These are phyloP conservation scores for Cladosporium cucumerinum DNA, from an alignment of 2,329 filamentous ascomycete species.

Conservation along the genomic window DNA sequence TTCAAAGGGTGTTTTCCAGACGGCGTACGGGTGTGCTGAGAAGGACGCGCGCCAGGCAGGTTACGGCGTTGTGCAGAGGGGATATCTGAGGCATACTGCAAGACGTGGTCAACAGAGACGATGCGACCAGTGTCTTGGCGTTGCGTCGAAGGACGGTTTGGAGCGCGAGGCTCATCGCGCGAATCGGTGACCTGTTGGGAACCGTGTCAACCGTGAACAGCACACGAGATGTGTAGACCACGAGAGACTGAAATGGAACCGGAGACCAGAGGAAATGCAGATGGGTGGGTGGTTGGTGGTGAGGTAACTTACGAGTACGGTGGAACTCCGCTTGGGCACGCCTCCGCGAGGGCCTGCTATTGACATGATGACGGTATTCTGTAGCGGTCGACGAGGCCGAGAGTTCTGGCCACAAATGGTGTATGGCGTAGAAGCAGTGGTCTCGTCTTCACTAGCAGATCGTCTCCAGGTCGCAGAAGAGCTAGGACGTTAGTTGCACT, in stretches of 20 bases:
- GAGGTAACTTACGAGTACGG: constrained; percentile 14
- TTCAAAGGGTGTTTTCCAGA: constrained; percentile 52
- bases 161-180: constrained; percentile 11
- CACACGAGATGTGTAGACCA: background rate
- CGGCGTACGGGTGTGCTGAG: constrained; percentile 47
- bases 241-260: constrained; percentile 6
- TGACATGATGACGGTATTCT: background rate
- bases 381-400: background rate
- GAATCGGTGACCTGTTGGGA: constrained; percentile 28
- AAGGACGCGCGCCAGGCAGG: constrained; percentile 56
- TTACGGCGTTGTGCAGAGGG: constrained; percentile 86
- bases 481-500: constrained; percentile 11
- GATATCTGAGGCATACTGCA: constrained; percentile 91
- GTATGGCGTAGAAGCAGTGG: background rate
- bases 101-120: constrained; percentile 88
- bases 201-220: constrained; percentile 11
- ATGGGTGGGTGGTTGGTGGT: background rate
- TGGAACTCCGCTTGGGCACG: constrained; percentile 3
- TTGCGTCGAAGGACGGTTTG: constrained; percentile 23
- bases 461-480: constrained; percentile 14
- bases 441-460: background rate
- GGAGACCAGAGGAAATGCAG: background rate
- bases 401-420: background rate
- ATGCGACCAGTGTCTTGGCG: constrained; percentile 56
- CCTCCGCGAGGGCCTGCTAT: constrained; percentile 12